Evolutionary conservation across 805 yeast species (phyloP).

Genomic region (Starmerella vitae): DNA sequence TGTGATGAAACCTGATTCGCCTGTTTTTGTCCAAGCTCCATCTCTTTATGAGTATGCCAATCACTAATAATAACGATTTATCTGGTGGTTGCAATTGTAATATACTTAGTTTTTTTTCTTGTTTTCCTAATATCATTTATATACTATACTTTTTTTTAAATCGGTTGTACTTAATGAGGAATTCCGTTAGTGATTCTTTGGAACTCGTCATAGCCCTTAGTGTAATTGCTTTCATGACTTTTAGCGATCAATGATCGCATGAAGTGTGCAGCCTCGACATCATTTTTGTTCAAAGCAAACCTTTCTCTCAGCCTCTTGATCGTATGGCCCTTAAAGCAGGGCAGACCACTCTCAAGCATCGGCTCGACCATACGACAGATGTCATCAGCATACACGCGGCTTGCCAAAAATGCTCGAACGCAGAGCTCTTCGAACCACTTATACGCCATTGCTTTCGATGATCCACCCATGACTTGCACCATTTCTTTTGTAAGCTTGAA

Average conservation of each 20-base stretch:
- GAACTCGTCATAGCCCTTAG: slow-evolving; percentile 95
- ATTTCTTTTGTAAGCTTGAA: slow-evolving; percentile 92
- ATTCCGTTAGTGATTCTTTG: slow-evolving; percentile 94
- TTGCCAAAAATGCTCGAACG: slow-evolving; percentile 78
- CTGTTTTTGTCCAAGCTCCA: background rate
- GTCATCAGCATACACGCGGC: slow-evolving; percentile 75
- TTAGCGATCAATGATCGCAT: slow-evolving; percentile 65
- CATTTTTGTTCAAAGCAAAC: slow-evolving; percentile 68
- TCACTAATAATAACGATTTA: no score
- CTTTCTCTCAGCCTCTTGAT: slow-evolving; percentile 63
- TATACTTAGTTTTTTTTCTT: background rate
- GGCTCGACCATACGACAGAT: slow-evolving; percentile 77
- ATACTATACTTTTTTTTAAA: background rate
- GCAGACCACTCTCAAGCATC: slow-evolving; percentile 90
- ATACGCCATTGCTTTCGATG: slow-evolving; percentile 68
- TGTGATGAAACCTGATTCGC: background rate
- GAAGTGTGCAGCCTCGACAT: slow-evolving; percentile 68
- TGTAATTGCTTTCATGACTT: slow-evolving; percentile 75
- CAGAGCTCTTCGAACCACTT: slow-evolving; percentile 91
- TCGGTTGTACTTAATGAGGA: slow-evolving; percentile 47
- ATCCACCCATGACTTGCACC: slow-evolving; percentile 95
- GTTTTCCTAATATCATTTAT: background rate
- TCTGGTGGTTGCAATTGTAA: background rate
- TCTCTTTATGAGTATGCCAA: background rate
- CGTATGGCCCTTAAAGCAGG: slow-evolving; percentile 83